phyloP scores from a whole-genome alignment of 2,329 filamentous ascomycete species.

The Trichocomaceae sp. region DNA sequence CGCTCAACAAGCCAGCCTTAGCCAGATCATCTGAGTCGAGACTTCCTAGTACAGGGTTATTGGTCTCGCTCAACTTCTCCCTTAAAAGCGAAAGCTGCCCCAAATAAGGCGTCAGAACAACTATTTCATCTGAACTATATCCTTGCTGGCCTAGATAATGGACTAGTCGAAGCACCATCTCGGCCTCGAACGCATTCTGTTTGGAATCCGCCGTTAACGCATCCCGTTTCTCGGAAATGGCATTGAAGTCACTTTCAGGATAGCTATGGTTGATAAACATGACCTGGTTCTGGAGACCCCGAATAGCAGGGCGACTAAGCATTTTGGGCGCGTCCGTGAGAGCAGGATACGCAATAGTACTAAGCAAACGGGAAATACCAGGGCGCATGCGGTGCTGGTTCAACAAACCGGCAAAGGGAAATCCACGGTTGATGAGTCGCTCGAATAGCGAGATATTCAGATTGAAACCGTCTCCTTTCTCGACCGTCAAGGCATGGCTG shows the following conservation, averaged over 20 bases:
- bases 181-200: slow-evolving; percentile 58
- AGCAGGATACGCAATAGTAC: slow-evolving; percentile 55
- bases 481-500: slow-evolving; percentile 55
- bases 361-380: slow-evolving; percentile 56
- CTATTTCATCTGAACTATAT: slow-evolving; percentile 58
- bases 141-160: slow-evolving; percentile 65
- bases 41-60: slow-evolving; percentile 62
- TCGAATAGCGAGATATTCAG: not conserved
- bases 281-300: slow-evolving; percentile 54
- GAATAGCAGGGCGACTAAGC: slow-evolving; percentile 38
- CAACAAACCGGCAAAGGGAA: not conserved
- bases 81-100: slow-evolving; percentile 58
- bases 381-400: slow-evolving; percentile 36
- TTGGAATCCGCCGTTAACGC: slow-evolving; percentile 48
- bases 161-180: slow-evolving; percentile 60
- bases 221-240: slow-evolving; percentile 32
- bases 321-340: slow-evolving; percentile 53
- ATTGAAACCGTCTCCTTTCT: slow-evolving; percentile 48
- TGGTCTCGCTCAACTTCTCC: slow-evolving; percentile 49
- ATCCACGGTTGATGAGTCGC: not conserved
- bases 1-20: slow-evolving; percentile 54
- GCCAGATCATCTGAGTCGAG: slow-evolving; percentile 59
- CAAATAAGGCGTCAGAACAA: slow-evolving; percentile 65
- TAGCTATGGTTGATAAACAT: slow-evolving; percentile 59
- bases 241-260: slow-evolving; percentile 48